phyloP scores from a whole-genome alignment of 1,139 yeast genomes.

The Magnusiomyces ingens region DNA sequence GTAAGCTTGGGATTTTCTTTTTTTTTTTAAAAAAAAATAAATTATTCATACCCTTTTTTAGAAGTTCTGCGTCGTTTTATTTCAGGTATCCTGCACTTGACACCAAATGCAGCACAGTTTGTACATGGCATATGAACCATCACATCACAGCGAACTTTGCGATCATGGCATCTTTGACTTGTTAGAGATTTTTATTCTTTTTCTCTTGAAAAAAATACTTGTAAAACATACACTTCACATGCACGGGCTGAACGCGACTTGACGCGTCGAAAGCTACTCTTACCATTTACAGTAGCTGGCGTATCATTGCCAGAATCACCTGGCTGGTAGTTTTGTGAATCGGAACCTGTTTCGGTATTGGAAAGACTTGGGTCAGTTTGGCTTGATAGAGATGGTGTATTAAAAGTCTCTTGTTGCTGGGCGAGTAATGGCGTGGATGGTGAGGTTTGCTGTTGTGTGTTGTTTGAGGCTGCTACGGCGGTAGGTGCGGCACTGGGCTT shows the following conservation, averaged over 20 bases:
- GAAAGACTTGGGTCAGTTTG: too few species aligned
- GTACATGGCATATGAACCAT: constrained; percentile 69
- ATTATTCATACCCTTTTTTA: neutral
- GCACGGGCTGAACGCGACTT: constrained; percentile 30
- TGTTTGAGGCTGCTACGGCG: too few species aligned
- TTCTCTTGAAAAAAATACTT: neutral
- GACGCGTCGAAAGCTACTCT: constrained; percentile 28
- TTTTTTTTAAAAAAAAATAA: neutral
- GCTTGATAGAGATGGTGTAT: too few species aligned
- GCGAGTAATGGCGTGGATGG: too few species aligned
- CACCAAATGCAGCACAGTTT: constrained; percentile 68
- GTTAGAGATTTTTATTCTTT: neutral
- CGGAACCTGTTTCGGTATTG: too few species aligned
- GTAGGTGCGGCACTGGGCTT: too few species aligned
- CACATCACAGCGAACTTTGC: constrained; percentile 68
- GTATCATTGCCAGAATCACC: too few species aligned
- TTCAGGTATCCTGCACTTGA: constrained; percentile 64
- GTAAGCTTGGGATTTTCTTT: neutral
- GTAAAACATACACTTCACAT: constrained; percentile 31
- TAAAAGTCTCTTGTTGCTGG: too few species aligned
- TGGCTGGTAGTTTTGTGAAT: too few species aligned
- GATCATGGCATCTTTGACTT: constrained; percentile 44
- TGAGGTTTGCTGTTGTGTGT: too few species aligned
- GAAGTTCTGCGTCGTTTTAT: constrained; percentile 21
- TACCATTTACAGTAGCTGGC: constrained; percentile 7